Evolutionary conservation across 148 eudicot species (phyloP).

Genomic region (Vaccinium vitisidaea): DNA sequence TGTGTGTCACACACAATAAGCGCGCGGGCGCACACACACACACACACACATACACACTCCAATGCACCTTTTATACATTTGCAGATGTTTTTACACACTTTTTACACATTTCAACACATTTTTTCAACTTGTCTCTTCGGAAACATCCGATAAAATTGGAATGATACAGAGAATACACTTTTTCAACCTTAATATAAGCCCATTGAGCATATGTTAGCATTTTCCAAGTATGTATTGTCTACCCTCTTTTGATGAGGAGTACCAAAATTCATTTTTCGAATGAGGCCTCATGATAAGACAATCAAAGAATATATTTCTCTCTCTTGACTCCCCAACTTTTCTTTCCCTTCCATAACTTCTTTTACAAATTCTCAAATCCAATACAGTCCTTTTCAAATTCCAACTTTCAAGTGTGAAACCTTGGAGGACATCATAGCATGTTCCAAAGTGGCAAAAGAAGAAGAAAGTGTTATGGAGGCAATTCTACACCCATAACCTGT

Average conservation of each 20-base stretch:
- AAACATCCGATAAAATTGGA: too few species aligned
- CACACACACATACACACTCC: too few species aligned
- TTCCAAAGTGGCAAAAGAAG: not conserved
- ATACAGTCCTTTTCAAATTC: not conserved
- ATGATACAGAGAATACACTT: too few species aligned
- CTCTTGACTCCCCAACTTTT: not conserved
- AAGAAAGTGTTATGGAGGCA: not conserved
- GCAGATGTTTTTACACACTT: too few species aligned
- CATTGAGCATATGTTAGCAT: too few species aligned
- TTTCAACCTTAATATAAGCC: too few species aligned
- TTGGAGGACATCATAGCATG: not conserved
- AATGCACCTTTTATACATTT: too few species aligned
- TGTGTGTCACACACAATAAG: too few species aligned
- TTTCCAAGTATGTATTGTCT: not conserved
- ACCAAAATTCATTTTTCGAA: not conserved
- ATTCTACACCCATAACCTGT: not conserved
- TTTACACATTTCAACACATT: too few species aligned
- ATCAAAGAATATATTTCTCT: not conserved
- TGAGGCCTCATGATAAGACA: not conserved
- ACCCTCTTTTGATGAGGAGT: not conserved
- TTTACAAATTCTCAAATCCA: not conserved
- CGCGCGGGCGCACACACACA: too few species aligned
- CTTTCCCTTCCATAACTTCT: not conserved
- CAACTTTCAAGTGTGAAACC: not conserved
- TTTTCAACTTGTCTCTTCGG: too few species aligned